phyloP scores from a whole-genome alignment of 2,329 filamentous ascomycete genomes.

The Claviceps maximensis region DNA sequence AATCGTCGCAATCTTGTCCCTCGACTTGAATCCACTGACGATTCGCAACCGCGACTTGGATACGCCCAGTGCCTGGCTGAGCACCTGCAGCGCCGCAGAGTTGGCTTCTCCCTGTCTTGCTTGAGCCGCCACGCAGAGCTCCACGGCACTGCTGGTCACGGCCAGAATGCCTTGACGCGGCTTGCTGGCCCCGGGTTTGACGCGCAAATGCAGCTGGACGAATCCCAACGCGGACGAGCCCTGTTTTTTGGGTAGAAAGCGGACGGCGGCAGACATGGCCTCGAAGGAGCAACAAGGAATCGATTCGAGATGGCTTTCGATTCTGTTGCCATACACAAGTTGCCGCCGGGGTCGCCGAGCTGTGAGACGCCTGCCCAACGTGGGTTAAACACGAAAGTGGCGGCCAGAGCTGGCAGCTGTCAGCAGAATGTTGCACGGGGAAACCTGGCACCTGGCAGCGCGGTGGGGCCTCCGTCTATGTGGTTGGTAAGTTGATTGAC shows the following conservation, averaged over 20 bases:
- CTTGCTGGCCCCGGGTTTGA: slow-evolving; percentile 53
- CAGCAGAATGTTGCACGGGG: too few relatives aligned
- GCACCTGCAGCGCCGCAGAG: slow-evolving; percentile 46
- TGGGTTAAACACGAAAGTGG: too few relatives aligned
- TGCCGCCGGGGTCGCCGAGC: too few relatives aligned
- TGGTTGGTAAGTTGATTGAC: too few relatives aligned
- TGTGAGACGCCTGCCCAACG: too few relatives aligned
- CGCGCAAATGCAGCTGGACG: slow-evolving; percentile 50
- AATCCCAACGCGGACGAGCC: slow-evolving; percentile 28
- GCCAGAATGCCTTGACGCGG: slow-evolving; percentile 46
- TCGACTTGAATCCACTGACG: slow-evolving; percentile 47
- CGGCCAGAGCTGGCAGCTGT: too few relatives aligned
- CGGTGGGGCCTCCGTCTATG: too few relatives aligned
- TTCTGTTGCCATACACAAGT: not conserved
- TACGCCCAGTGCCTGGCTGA: slow-evolving; percentile 46
- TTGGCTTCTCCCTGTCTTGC: slow-evolving; percentile 57
- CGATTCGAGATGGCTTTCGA: not conserved
- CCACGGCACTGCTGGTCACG: slow-evolving; percentile 42
- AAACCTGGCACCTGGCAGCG: not conserved
- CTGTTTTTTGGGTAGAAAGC: slow-evolving; percentile 34
- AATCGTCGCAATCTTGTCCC: slow-evolving; percentile 46
- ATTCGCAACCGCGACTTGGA: slow-evolving; percentile 53
- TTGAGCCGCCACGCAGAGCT: slow-evolving; percentile 53
- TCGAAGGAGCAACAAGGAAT: not conserved
- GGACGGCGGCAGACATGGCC: slow-evolving; percentile 22